Evolutionary conservation across 1,139 yeast species (phyloP).

Genomic region (Zhuliangozyma parablackwelliae): DNA sequence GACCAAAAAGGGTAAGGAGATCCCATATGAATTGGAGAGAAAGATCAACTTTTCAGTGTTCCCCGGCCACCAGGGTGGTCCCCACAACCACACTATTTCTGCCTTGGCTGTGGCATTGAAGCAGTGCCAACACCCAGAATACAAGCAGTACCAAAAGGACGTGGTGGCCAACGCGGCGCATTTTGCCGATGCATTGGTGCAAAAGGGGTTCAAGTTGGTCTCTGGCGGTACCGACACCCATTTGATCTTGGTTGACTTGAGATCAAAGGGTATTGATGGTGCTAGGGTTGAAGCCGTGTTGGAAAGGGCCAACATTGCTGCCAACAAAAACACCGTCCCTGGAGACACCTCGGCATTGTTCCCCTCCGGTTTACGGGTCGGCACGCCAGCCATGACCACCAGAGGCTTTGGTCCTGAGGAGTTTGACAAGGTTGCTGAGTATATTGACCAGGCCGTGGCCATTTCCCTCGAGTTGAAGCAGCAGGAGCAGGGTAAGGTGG

Average conservation of each 20-base stretch:
- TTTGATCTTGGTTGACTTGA: constrained; percentile 78
- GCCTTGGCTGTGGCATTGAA: constrained; percentile 93
- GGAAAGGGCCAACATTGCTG: constrained; percentile 88
- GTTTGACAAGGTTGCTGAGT: constrained; percentile 72
- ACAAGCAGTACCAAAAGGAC: constrained; percentile 75
- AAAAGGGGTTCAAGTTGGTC: constrained; percentile 72
- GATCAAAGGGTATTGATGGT: constrained; percentile 86
- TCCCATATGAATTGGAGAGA: constrained; percentile 79
- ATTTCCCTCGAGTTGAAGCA: constrained; percentile 57
- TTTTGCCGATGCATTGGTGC: constrained; percentile 65
- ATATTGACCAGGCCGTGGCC: constrained; percentile 74
- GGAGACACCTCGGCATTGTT: constrained; percentile 93
- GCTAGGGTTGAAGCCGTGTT: constrained; percentile 91
- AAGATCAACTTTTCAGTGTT: constrained; percentile 92
- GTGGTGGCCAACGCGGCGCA: constrained; percentile 77
- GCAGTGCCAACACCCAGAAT: constrained; percentile 85
- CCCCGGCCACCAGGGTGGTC: constrained; percentile 99
- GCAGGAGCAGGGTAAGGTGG: constrained; percentile 54
- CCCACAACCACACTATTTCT: constrained; percentile 95
- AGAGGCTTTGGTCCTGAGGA: constrained; percentile 84
- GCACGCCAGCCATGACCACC: constrained; percentile 98
- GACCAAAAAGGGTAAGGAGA: constrained; percentile 85
- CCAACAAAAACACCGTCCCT: constrained; percentile 93
- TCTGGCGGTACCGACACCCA: constrained; percentile 95
- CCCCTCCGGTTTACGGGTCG: constrained; percentile 94